phyloP scores from a whole-genome alignment of 2,329 filamentous ascomycete species.

The Hypomyces perniciosus region DNA sequence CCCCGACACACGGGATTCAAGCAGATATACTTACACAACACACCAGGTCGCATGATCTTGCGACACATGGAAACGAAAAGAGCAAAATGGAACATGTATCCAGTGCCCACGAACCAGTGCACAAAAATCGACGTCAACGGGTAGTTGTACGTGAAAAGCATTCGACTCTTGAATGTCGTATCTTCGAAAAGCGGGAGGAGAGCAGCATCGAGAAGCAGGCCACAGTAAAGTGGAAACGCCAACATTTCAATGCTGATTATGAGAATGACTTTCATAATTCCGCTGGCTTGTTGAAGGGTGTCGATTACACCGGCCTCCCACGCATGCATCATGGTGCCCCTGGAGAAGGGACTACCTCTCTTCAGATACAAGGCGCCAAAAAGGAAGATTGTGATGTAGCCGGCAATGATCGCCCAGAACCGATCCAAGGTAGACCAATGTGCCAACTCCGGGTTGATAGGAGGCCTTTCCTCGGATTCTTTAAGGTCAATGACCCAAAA shows the following conservation, averaged over 20 bases:
- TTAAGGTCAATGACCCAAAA: slow-evolving; percentile 55
- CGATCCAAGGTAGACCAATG: slow-evolving; percentile 63
- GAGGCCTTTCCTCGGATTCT: slow-evolving; percentile 30
- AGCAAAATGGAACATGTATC: slow-evolving; percentile 99
- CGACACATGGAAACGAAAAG: slow-evolving; percentile 98
- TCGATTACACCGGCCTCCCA: slow-evolving; percentile 78
- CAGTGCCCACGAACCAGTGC: slow-evolving; percentile 97
- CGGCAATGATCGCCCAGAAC: slow-evolving; percentile 67
- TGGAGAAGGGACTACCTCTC: slow-evolving; percentile 62
- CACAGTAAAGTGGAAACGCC: slow-evolving; percentile 92
- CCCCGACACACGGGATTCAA: not conserved
- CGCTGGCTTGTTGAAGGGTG: slow-evolving; percentile 83
- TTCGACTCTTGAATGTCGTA: slow-evolving; percentile 68
- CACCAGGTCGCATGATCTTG: slow-evolving; percentile 92
- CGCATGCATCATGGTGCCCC: slow-evolving; percentile 48
- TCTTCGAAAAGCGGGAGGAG: slow-evolving; percentile 83
- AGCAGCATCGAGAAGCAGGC: slow-evolving; percentile 80
- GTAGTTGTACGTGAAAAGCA: slow-evolving; percentile 70
- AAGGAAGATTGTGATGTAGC: slow-evolving; percentile 72
- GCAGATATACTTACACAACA: slow-evolving; percentile 64
- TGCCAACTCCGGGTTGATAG: slow-evolving; percentile 53
- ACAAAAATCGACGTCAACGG: slow-evolving; percentile 91
- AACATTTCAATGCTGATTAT: slow-evolving; percentile 99
- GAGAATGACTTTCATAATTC: slow-evolving; percentile 93
- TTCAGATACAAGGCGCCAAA: slow-evolving; percentile 75